phyloP scores from a whole-genome alignment of 2,329 filamentous ascomycete species.

The Albophoma yamanashiensis region DNA sequence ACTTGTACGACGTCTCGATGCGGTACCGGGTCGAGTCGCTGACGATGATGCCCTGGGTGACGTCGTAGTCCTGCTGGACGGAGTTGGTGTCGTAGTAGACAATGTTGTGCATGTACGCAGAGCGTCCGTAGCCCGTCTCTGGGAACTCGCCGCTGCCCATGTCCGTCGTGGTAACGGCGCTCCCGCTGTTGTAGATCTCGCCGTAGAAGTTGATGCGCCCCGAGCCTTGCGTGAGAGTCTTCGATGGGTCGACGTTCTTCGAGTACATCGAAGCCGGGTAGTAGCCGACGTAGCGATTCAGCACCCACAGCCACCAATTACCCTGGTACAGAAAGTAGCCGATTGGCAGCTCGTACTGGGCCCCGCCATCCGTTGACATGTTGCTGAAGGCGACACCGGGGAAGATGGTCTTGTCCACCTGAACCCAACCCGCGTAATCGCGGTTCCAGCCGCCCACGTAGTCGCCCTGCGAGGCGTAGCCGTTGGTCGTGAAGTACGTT shows the following conservation, averaged over 20 bases:
- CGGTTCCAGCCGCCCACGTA: constrained; percentile 9
- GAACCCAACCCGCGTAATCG: constrained; percentile 10
- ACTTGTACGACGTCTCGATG: constrained; percentile 5
- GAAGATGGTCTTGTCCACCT: constrained; percentile 7
- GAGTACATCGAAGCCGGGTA: constrained; percentile 10
- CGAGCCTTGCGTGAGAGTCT: constrained; percentile 6
- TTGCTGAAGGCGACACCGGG: constrained; percentile 7
- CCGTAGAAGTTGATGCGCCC: constrained; percentile 9
- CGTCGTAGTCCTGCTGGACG: constrained; percentile 3
- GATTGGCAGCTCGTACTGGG: constrained; percentile 7
- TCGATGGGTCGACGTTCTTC: background rate
- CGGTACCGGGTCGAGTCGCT: constrained; percentile 8
- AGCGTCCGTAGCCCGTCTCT: constrained; percentile 5
- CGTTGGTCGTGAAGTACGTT: constrained; percentile 10
- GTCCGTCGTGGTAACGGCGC: constrained; percentile 7
- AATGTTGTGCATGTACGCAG: constrained; percentile 9
- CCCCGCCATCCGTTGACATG: constrained; percentile 6
- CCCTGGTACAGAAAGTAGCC: constrained; percentile 5
- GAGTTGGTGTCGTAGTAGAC: constrained; percentile 5
- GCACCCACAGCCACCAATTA: constrained; percentile 10
- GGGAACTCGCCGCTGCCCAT: constrained; percentile 13
- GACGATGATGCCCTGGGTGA: background rate
- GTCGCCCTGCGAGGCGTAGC: constrained; percentile 6
- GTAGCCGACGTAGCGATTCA: constrained; percentile 9
- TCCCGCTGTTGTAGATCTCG: constrained; percentile 10